Conservation (phyloP, 129 eudicot species). For the carrot (Daucus carota) region DNA sequence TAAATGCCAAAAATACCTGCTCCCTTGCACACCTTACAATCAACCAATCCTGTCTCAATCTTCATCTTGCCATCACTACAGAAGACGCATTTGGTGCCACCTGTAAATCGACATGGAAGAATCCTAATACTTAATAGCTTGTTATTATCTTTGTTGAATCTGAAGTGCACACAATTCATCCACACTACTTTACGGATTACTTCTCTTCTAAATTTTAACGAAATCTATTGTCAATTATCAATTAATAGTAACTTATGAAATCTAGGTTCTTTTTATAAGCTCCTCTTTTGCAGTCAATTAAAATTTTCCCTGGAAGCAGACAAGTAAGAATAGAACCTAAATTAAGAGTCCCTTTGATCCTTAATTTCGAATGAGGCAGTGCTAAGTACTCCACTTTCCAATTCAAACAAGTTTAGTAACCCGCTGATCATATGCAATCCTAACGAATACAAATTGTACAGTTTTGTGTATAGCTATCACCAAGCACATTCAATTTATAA, state of each 20-base stretch:
- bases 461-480: background rate
- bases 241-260: background rate
- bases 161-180: background rate
- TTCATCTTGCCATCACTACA: constrained; percentile 92
- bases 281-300: background rate
- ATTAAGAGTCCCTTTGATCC: background rate
- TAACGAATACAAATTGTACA: too few species aligned
- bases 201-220: background rate
- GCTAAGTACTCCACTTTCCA: background rate
- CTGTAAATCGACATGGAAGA: constrained; percentile 33
- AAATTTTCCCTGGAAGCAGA: background rate
- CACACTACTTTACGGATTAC: background rate
- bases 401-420: background rate
- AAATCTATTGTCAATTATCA: background rate
- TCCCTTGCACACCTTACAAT: constrained; percentile 97
- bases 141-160: background rate
- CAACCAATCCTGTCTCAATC: constrained; percentile 70
- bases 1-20: constrained; percentile 96
- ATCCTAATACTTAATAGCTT: background rate
- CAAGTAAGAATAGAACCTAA: background rate
- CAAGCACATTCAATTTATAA: background rate
- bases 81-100: constrained; percentile 96
- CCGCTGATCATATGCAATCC: background rate
- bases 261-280: background rate
- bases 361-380: background rate